Evolutionary conservation across 2,329 filamentous ascomycete species (phyloP).

Genomic region (Alternaria ethzedia): DNA sequence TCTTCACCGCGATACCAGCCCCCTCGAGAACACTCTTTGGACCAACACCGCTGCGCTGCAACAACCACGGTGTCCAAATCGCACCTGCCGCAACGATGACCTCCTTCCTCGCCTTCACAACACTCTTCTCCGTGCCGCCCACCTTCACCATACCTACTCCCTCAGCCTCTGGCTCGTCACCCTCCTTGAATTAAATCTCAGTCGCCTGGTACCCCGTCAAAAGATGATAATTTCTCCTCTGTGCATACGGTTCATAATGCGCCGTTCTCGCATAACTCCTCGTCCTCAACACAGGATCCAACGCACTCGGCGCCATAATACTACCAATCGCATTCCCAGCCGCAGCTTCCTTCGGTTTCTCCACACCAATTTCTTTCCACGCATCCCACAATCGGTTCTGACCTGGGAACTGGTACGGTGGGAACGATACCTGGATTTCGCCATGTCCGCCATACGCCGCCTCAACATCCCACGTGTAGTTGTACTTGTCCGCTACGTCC

Average conservation of each 20-base stretch:
- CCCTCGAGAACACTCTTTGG: slow-evolving; percentile 12
- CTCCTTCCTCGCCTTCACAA: background rate
- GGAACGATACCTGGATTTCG: background rate
- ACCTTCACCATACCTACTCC: background rate
- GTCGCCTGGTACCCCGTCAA: slow-evolving; percentile 22
- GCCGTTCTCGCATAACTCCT: slow-evolving; percentile 39
- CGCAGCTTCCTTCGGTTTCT: slow-evolving; percentile 14
- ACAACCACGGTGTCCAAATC: background rate
- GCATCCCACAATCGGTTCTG: slow-evolving; percentile 11
- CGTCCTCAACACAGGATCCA: slow-evolving; percentile 20
- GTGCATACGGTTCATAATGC: slow-evolving; percentile 34
- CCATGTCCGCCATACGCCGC: background rate
- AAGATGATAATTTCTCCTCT: slow-evolving; percentile 33
- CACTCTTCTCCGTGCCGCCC: background rate
- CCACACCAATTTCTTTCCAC: slow-evolving; percentile 12
- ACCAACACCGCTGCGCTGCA: background rate
- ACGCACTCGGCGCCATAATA: slow-evolving; percentile 14
- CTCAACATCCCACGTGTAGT: background rate
- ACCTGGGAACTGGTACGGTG: slow-evolving; percentile 14
- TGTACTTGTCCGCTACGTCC: background rate
- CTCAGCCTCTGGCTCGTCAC: background rate
- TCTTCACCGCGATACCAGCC: slow-evolving; percentile 25
- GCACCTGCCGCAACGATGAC: background rate
- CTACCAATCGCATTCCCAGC: slow-evolving; percentile 14
- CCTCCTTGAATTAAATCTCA: background rate